Evolutionary conservation across 1,284 basidiomycete species (phyloP).

Genomic region (Boletus semigastroideus): DNA sequence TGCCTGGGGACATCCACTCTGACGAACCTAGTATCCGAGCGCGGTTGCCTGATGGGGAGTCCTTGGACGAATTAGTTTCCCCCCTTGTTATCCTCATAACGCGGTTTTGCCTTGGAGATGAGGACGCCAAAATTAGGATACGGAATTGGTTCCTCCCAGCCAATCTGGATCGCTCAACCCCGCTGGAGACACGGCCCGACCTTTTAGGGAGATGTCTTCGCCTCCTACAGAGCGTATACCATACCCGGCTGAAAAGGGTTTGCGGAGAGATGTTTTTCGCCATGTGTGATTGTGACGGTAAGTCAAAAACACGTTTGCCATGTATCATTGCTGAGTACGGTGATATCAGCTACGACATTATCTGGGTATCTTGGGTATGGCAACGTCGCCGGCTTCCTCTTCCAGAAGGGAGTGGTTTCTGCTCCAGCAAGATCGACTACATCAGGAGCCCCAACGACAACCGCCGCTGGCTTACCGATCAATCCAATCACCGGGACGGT

Average conservation of each 20-base stretch:
- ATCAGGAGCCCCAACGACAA: conserved; percentile 35
- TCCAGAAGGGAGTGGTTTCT: conserved; percentile 80
- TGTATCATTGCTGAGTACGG: not conserved
- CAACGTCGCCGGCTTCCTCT: conserved; percentile 89
- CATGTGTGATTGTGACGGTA: conserved; percentile 78
- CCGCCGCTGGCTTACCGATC: conserved; percentile 49
- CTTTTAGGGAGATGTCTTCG: conserved; percentile 78
- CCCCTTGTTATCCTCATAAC: conserved; percentile 76
- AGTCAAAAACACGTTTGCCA: conserved; percentile 24
- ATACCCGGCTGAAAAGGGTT: conserved; percentile 67
- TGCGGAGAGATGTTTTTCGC: conserved; percentile 86
- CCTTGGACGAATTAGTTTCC: conserved; percentile 74
- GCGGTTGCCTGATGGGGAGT: conserved; percentile 45
- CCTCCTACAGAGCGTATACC: conserved; percentile 72
- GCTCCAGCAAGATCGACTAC: conserved; percentile 40
- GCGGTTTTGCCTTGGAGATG: conserved; percentile 64
- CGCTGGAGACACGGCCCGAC: conserved; percentile 71
- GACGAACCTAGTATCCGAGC: conserved; percentile 62
- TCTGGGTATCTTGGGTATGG: conserved; percentile 85
- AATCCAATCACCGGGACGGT: conserved; percentile 81
- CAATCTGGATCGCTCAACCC: conserved; percentile 73
- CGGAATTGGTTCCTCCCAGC: conserved; percentile 69
- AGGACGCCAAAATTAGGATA: conserved; percentile 53
- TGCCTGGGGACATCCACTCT: conserved; percentile 61
- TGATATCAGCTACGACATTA: conserved; percentile 56